Percentiles rank a stretch among this genome's conserved stretches.
Evolutionary conservation across 2,329 filamentous ascomycete species (phyloP).

Genomic region (Beauveria brongniartii): DNA sequence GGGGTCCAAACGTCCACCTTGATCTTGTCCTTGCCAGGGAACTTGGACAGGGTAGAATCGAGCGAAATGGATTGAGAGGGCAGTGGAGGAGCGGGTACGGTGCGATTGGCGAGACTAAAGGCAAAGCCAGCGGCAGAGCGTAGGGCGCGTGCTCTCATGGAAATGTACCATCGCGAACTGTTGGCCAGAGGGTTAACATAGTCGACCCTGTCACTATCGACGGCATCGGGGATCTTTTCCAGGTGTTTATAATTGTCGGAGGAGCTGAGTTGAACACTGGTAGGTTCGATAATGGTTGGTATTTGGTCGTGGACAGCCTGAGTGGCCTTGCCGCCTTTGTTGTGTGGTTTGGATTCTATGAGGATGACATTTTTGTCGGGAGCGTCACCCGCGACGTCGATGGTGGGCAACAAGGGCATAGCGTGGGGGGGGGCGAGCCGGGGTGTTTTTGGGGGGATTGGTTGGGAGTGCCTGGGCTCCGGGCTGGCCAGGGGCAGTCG

Average conservation of each 20-base stretch:
- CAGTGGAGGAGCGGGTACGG: slow-evolving; percentile 30
- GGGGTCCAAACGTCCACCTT: slow-evolving; percentile 40
- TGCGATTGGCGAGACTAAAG: slow-evolving; percentile 34
- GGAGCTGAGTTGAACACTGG: neutral
- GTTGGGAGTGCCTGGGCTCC: neutral
- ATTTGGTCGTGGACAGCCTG: slow-evolving; percentile 4
- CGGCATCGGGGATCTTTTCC: slow-evolving; percentile 22
- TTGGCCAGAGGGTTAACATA: slow-evolving; percentile 37
- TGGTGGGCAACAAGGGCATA: slow-evolving; percentile 1
- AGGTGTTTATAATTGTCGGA: slow-evolving; percentile 14
- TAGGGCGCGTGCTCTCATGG: slow-evolving; percentile 34
- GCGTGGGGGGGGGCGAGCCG: neutral
- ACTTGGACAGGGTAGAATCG: slow-evolving; percentile 33
- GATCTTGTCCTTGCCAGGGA: slow-evolving; percentile 30
- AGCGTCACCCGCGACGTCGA: neutral
- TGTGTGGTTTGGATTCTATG: neutral
- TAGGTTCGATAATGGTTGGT: slow-evolving; percentile 4
- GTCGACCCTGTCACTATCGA: slow-evolving; percentile 25
- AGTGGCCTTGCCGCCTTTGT: slow-evolving; percentile 5
- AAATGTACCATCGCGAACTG: slow-evolving; percentile 35
- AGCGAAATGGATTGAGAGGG: slow-evolving; percentile 32
- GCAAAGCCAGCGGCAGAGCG: slow-evolving; percentile 36
- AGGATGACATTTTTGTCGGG: neutral
- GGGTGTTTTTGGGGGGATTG: neutral
- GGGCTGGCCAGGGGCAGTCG: neutral